phyloP scores from a whole-genome alignment of 129 eudicot genomes.

The Dittrichia graveolens region DNA sequence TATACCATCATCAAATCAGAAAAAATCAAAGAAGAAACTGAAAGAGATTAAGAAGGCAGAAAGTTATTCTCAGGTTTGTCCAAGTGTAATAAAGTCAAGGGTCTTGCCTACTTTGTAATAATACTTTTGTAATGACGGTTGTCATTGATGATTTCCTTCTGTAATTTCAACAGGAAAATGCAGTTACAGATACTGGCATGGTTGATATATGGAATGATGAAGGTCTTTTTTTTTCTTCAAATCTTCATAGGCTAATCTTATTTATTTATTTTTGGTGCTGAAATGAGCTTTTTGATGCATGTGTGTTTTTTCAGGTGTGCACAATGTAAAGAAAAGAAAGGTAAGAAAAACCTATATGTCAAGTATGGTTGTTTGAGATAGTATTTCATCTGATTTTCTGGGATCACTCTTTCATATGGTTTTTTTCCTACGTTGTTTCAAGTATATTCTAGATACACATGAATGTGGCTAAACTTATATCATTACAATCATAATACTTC shows the following conservation, averaged over 20 bases:
- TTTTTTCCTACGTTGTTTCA: neutral
- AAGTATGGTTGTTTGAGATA: slow-evolving; percentile 10
- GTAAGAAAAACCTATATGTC: slow-evolving; percentile 29
- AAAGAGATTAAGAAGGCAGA: slow-evolving; percentile 41
- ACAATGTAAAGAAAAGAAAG: slow-evolving; percentile 52
- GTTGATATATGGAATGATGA: slow-evolving; percentile 66
- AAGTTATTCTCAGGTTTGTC: slow-evolving; percentile 30
- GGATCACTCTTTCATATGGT: neutral
- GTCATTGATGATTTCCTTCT: neutral
- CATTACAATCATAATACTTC: neutral
- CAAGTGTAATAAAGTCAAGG: slow-evolving; percentile 16
- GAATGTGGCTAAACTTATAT: neutral
- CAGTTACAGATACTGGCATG: slow-evolving; percentile 41
- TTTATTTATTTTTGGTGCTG: slow-evolving; percentile 9
- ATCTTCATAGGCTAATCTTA: neutral
- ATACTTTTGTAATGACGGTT: neutral
- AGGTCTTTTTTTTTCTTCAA: slow-evolving; percentile 28
- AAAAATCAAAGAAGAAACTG: slow-evolving; percentile 43
- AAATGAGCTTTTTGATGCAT: slow-evolving; percentile 15
- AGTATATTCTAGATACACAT: neutral
- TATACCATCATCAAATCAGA: slow-evolving; percentile 61
- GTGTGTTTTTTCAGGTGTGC: slow-evolving; percentile 49
- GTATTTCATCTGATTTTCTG: neutral
- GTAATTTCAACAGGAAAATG: slow-evolving; percentile 40
- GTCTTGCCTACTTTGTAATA: neutral